A percentile compares a stretch with the other conserved stretches of the same genome.
phyloP scores from a whole-genome alignment of 352 stramenopile genomes.

The Globisporangium uncinulatum region DNA sequence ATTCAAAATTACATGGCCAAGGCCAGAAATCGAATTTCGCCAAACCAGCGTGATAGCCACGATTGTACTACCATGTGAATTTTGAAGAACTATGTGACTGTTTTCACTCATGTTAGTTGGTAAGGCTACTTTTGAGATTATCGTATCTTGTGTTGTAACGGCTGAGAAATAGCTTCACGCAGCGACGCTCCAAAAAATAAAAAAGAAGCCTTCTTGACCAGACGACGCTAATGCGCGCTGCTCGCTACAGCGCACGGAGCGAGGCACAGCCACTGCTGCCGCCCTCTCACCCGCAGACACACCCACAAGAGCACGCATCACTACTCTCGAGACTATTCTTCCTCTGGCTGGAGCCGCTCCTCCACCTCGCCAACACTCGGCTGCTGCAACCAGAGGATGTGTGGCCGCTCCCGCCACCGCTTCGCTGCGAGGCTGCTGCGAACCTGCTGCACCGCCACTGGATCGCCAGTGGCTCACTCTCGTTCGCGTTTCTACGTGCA shows the following conservation, averaged over 20 bases:
- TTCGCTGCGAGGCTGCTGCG: constrained; percentile 36
- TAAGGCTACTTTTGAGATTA: too few species aligned
- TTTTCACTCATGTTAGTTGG: too few species aligned
- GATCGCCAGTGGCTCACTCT: constrained; percentile 48
- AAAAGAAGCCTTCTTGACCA: background rate
- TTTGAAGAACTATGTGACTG: too few species aligned
- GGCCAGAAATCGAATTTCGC: too few species aligned
- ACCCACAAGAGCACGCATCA: constrained; percentile 39
- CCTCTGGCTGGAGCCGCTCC: constrained; percentile 38
- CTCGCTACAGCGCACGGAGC: constrained; percentile 1
- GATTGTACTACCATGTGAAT: too few species aligned
- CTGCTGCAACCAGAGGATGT: constrained; percentile 37
- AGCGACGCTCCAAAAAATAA: background rate
- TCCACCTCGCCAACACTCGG: constrained; percentile 28
- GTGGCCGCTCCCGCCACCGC: constrained; percentile 42
- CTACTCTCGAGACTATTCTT: constrained; percentile 35
- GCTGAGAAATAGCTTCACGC: too few species aligned
- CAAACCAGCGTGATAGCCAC: too few species aligned
- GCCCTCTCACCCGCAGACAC: constrained; percentile 17
- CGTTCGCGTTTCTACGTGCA: constrained; percentile 39
- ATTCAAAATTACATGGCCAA: too few species aligned
- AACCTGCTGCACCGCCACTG: constrained; percentile 53
- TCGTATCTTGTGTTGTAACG: too few species aligned
- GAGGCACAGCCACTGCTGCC: constrained; percentile 27
- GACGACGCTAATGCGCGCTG: background rate